phyloP scores from a whole-genome alignment of 495 filamentous ascomycete species.

The Penicillium manginii region DNA sequence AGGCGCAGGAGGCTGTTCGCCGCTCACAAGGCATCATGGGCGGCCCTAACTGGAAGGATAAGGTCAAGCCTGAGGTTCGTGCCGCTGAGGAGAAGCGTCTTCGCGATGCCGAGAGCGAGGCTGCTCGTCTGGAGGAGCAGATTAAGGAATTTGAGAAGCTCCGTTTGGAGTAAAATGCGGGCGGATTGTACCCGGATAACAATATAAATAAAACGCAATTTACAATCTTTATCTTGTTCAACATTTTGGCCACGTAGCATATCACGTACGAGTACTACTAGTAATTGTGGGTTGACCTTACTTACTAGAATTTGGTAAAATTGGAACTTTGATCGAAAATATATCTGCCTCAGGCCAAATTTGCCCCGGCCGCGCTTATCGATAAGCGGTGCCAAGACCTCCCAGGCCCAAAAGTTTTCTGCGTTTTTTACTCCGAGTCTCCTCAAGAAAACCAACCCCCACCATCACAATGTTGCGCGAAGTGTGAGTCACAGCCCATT shows the following conservation, averaged over 20 bases:
- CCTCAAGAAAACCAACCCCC: slow-evolving; percentile 13
- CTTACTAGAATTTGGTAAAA: too few species aligned
- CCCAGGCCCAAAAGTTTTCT: slow-evolving; percentile 36
- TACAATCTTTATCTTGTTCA: too few species aligned
- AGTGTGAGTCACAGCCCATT: slow-evolving; percentile 35
- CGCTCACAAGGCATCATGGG: slow-evolving; percentile 40
- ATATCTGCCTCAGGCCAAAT: not conserved
- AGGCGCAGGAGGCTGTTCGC: slow-evolving; percentile 39
- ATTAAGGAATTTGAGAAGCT: slow-evolving; percentile 54
- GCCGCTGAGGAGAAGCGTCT: slow-evolving; percentile 63
- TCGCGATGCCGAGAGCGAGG: slow-evolving; percentile 60
- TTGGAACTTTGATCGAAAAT: too few species aligned
- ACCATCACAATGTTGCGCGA: slow-evolving; percentile 37
- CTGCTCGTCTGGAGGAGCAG: slow-evolving; percentile 57
- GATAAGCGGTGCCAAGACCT: slow-evolving; percentile 36
- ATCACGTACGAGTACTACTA: not conserved
- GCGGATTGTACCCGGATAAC: slow-evolving; percentile 9
- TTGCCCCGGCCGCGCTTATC: slow-evolving; percentile 25
- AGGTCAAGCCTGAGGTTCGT: slow-evolving; percentile 57
- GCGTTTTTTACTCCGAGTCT: slow-evolving; percentile 32
- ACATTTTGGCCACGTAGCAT: not conserved
- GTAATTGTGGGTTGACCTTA: too few species aligned
- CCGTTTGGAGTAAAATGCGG: slow-evolving; percentile 43
- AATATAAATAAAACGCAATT: not conserved
- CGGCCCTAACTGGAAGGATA: slow-evolving; percentile 46